Conservation (phyloP, 257 asterid genomes). For the Cynanchum wilfordii region DNA sequence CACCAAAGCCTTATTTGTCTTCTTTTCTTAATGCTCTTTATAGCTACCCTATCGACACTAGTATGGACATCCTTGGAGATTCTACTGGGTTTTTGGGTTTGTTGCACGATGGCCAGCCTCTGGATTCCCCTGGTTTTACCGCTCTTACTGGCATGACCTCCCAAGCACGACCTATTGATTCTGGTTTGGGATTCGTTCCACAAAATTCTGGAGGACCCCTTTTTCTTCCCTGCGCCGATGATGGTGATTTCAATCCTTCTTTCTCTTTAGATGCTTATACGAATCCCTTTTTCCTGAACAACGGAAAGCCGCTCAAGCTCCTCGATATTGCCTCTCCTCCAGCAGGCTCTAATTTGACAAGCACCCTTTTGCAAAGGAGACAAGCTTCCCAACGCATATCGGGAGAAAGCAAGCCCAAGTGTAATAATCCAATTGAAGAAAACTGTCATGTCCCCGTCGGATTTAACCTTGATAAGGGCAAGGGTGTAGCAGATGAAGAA, state of each 20-base stretch:
- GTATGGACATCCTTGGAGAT: conserved; percentile 2
- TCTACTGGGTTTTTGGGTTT: conserved; percentile 7
- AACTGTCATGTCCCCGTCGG: conserved; percentile 3
- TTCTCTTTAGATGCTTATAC: conserved; percentile 11
- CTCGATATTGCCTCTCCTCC: not conserved
- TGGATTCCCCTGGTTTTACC: conserved; percentile 9
- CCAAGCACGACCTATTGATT: not conserved
- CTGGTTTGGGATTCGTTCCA: conserved; percentile 9
- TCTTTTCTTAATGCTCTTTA: conserved; percentile 14
- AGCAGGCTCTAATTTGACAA: not conserved
- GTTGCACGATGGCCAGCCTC: conserved; percentile 2
- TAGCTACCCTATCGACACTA: conserved; percentile 12
- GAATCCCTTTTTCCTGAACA: conserved; percentile 3
- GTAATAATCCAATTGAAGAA: not conserved
- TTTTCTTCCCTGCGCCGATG: conserved; percentile 3
- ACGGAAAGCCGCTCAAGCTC: conserved; percentile 2
- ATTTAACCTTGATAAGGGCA: conserved; percentile 7
- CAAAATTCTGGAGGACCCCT: conserved; percentile 10
- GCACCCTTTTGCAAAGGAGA: conserved; percentile 10
- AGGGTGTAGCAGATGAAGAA: conserved; percentile 8
- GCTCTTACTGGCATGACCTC: not conserved
- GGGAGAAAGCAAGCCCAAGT: not conserved
- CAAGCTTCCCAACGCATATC: not conserved
- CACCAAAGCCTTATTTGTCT: conserved; percentile 11
- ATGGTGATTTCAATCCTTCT: conserved; percentile 4